Base-by-base conservation (phyloP, 2,329 filamentous ascomycete species). In the Chaetomiaceae sp. region DNA sequence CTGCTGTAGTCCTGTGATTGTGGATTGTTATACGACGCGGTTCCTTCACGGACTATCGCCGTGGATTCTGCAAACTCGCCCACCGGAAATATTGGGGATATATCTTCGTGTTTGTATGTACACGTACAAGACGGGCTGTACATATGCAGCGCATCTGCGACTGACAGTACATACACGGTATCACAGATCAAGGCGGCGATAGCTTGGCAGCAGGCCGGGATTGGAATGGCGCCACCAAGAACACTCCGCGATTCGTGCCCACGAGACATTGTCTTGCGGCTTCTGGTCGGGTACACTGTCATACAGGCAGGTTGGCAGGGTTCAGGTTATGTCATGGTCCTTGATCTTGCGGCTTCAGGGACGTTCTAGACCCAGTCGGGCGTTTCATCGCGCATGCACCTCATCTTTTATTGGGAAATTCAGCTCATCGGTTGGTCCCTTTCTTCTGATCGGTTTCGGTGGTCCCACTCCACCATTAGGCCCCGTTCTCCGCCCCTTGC, bases 361-460 rank as follows among this genome's bases (percentile, higher is more conserved):
- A 23, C n/a, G 56, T 54, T 56, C 53, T 43, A 56, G 53, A 53
- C 30, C 47, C 20, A 25, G 20, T 50, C 44, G 55, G 51, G 41
- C 48, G 55, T 57, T 52, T 44, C 49, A 38, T 46, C 27, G 20
- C 40, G 43, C 33, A 43, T 42, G 45, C 47, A 40, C 13, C 37
- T 23, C 27, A 16, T 18, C 27, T 41, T 41, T 23, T n/a, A 37
- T 45, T 40, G 32, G 44, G 30, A 50, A 43, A 23, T n/a, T 37
- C 27, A 27, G 41, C 42, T 42, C 42, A 51, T 43, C 52, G 46
- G 49, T 58, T 58, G 54, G 56, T 25, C 16, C 29, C 38, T 54
- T 38, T 9, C 18, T 21, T 18, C 42, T 54, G 38, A 58, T 57
- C 51, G 55, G 55, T 57, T 57, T 57, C 52, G 51, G 51, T n/a